These are phyloP conservation scores for Rhizopus microsporus DNA, from an alignment of 371 early-diverging fungal species.

Conservation along the genomic window DNA sequence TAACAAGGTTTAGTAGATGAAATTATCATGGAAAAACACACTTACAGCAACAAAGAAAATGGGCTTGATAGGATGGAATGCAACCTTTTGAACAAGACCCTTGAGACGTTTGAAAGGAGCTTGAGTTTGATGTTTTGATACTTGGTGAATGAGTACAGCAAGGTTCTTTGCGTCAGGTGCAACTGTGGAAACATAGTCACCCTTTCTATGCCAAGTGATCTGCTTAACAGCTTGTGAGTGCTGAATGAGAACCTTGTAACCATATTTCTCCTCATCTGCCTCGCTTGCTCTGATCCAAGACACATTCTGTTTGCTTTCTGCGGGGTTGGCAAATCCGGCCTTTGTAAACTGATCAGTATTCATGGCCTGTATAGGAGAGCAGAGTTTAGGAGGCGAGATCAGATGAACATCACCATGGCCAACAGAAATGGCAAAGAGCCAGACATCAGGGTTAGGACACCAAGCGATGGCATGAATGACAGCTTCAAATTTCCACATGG, in stretches of 20 bases:
- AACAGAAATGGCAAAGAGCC: constrained; percentile 78
- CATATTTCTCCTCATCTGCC: constrained; percentile 52
- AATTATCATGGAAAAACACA: constrained; percentile 7
- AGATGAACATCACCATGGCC: constrained; percentile 57
- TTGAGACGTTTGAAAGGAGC: constrained; percentile 86
- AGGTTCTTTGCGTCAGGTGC: constrained; percentile 66
- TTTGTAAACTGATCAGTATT: constrained; percentile 55
- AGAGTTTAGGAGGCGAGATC: constrained; percentile 55
- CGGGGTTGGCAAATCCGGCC: constrained; percentile 45
- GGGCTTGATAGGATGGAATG: constrained; percentile 94
- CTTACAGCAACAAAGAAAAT: constrained; percentile 88
- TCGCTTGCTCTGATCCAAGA: constrained; percentile 67
- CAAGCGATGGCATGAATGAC: constrained; percentile 79
- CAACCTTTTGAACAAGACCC: constrained; percentile 85
- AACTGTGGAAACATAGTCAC: constrained; percentile 93
- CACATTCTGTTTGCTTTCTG: constrained; percentile 37
- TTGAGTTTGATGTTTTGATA: constrained; percentile 86
- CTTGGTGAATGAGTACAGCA: constrained; percentile 90
- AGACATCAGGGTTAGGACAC: constrained; percentile 84
- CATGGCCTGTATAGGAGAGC: constrained; percentile 50
- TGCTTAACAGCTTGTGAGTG: constrained; percentile 70
- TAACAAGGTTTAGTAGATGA: constrained; percentile 1
- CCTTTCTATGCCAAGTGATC: constrained; percentile 94
- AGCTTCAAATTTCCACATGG: constrained; percentile 69
- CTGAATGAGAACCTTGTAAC: constrained; percentile 54